Conservation (phyloP, 2,329 filamentous ascomycete species). For the Oidium heveae region DNA sequence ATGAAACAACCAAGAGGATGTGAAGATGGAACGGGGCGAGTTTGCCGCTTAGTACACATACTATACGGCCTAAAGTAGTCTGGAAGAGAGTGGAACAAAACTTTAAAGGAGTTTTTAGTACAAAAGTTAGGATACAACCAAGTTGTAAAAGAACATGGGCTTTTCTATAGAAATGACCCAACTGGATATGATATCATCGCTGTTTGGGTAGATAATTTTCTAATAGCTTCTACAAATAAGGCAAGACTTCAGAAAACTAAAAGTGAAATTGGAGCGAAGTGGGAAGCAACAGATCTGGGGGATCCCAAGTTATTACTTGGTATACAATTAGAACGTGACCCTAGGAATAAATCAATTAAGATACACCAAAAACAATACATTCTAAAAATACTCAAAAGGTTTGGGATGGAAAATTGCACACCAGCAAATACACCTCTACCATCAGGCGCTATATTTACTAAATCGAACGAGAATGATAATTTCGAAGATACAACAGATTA, state of each 20-base stretch:
- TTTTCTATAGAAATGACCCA: background rate
- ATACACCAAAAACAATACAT: background rate
- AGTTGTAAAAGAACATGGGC: background rate
- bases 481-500: background rate
- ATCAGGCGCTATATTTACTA: background rate
- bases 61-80: background rate
- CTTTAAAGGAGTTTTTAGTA: background rate
- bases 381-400: background rate
- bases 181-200: background rate
- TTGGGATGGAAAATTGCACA: background rate
- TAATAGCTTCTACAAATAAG: background rate
- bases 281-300: background rate
- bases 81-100: background rate
- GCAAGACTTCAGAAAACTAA: too few relatives aligned
- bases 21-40: background rate
- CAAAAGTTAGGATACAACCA: background rate
- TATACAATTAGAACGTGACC: background rate
- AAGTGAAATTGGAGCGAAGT: background rate
- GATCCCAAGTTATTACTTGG: background rate
- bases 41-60: background rate
- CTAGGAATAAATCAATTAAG: background rate
- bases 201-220: background rate
- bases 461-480: background rate
- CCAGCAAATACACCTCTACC: background rate
- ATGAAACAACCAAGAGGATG: background rate